A percentile compares a stretch with the other conserved stretches of the same genome.
These are phyloP conservation scores for Clonostachys solani DNA, from an alignment of 2,329 filamentous ascomycete species.

Conservation along the genomic window DNA sequence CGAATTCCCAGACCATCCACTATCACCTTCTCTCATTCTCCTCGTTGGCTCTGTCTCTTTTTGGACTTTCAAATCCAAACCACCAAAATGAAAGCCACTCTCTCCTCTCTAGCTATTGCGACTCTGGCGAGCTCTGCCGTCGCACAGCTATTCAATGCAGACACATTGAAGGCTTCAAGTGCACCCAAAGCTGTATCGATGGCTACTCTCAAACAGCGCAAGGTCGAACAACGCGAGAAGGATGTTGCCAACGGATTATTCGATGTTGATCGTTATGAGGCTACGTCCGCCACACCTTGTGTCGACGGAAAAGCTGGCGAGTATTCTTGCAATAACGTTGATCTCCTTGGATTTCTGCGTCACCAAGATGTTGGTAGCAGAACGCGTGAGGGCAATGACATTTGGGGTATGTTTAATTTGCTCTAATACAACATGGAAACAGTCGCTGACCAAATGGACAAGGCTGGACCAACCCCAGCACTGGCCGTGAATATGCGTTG, in stretches of 20 bases:
- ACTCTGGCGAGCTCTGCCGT: constrained; percentile 3
- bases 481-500: constrained; percentile 37
- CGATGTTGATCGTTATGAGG: constrained; percentile 8
- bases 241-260: constrained; percentile 7
- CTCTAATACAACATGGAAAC: neutral
- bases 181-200: constrained; percentile 8
- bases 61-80: neutral
- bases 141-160: constrained; percentile 2
- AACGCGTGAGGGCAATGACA: constrained; percentile 26
- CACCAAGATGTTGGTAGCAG: constrained; percentile 26
- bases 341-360: constrained; percentile 28
- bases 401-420: constrained; percentile 15
- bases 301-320: constrained; percentile 22
- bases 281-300: constrained; percentile 10
- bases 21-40: neutral
- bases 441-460: neutral
- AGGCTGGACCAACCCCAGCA: constrained; percentile 6
- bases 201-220: constrained; percentile 5
- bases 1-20: too few relatives aligned
- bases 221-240: constrained; percentile 4
- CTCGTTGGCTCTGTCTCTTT: too few relatives aligned
- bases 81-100: constrained; percentile 6
- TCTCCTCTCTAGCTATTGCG: constrained; percentile 4
- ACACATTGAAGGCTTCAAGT: constrained; percentile 5
- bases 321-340: constrained; percentile 26